A percentile compares a stretch with the other conserved stretches of the same genome.
phyloP scores from a whole-genome alignment of 2,329 filamentous ascomycete genomes.

The Talaromyces sp. region DNA sequence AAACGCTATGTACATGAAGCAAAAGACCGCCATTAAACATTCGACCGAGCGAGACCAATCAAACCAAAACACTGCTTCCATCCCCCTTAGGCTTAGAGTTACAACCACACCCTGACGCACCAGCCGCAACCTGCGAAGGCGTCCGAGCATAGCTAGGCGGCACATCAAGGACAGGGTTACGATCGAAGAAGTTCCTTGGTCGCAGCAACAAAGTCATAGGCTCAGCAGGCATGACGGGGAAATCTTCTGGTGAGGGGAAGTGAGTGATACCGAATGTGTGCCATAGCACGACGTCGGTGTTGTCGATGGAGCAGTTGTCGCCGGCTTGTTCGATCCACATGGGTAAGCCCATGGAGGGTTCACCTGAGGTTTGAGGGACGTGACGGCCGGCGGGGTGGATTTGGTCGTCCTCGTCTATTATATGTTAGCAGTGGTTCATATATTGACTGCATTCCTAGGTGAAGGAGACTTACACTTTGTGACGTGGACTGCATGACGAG shows the following conservation, averaged over 20 bases:
- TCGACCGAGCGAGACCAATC: background rate
- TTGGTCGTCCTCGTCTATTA: conserved; percentile 71
- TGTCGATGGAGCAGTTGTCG: conserved; percentile 66
- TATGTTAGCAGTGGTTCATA: too few relatives aligned
- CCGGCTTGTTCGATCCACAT: conserved; percentile 69
- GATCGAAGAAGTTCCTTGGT: conserved; percentile 77
- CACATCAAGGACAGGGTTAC: conserved; percentile 78
- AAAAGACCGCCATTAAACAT: background rate
- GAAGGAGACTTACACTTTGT: conserved; percentile 68
- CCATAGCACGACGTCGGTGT: conserved; percentile 87
- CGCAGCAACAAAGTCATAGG: conserved; percentile 77
- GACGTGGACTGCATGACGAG: conserved; percentile 81
- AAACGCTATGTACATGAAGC: conserved; percentile 13
- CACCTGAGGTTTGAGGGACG: conserved; percentile 82
- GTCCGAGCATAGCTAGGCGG: conserved; percentile 72
- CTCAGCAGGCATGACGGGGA: conserved; percentile 86
- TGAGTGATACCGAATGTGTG: conserved; percentile 91
- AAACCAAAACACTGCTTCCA: conserved; percentile 21
- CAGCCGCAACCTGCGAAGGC: conserved; percentile 64
- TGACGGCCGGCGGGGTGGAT: conserved; percentile 83
- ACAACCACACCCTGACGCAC: conserved; percentile 37
- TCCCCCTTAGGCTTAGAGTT: conserved; percentile 31
- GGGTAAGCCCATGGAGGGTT: conserved; percentile 69
- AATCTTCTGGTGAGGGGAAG: conserved; percentile 86
- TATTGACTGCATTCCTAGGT: conserved; percentile 18